Evolutionary conservation across 495 filamentous ascomycete species (phyloP).

Genomic region (Pseudevernia furfuracea): DNA sequence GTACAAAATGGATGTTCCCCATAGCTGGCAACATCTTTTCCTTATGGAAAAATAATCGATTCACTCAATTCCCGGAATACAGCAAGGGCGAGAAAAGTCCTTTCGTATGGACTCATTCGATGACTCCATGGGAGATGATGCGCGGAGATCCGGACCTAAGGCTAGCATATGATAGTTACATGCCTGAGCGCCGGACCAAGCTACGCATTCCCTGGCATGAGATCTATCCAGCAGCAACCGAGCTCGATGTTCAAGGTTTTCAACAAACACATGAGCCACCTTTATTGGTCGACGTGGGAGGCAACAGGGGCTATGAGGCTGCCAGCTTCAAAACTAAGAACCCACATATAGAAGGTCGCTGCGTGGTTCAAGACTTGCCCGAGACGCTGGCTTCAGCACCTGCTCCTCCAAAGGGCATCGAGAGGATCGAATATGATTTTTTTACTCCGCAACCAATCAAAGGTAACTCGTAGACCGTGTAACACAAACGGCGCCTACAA

Average conservation of each 20-base stretch:
- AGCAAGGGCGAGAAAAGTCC: constrained; percentile 5
- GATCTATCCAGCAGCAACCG: constrained; percentile 5
- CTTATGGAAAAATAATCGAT: constrained; percentile 1
- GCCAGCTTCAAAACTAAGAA: constrained; percentile 1
- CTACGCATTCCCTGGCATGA: constrained; percentile 6
- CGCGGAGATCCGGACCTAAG: background rate
- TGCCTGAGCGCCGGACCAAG: background rate
- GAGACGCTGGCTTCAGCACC: constrained; percentile 4
- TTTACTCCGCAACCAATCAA: constrained; percentile 11
- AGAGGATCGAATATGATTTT: background rate
- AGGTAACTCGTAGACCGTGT: background rate
- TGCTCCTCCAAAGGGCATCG: background rate
- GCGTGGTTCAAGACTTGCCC: constrained; percentile 1
- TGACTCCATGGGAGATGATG: constrained; percentile 6
- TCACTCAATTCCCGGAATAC: constrained; percentile 3
- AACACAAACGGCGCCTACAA: background rate
- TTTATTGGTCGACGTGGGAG: constrained; percentile 4
- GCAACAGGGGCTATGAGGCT: constrained; percentile 2
- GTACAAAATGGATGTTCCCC: background rate
- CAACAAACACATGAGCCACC: constrained; percentile 4
- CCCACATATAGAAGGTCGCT: constrained; percentile 6
- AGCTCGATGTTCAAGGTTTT: constrained; percentile 4
- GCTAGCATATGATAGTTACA: constrained; percentile 5
- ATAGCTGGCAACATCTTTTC: background rate
- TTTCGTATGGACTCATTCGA: background rate